These are phyloP conservation scores for Fusarium anguioides DNA, from an alignment of 2,329 filamentous ascomycete genomes.

Conservation along the genomic window DNA sequence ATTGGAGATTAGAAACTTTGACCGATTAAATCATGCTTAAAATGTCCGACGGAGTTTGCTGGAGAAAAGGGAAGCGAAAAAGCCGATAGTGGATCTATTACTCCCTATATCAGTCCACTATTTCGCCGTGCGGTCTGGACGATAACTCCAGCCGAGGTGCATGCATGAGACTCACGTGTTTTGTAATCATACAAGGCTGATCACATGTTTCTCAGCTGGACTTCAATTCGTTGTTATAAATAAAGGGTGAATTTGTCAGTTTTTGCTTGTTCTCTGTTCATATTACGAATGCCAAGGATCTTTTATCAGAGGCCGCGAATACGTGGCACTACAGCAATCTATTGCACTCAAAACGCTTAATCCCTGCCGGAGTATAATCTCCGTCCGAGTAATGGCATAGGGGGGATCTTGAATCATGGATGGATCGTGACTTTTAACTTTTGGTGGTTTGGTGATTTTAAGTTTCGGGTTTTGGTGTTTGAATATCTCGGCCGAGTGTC, in stretches of 20 bases:
- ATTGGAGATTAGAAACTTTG: not conserved
- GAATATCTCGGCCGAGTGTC: not conserved
- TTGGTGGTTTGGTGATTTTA: not conserved
- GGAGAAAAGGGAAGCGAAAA: not conserved
- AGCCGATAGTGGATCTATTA: constrained; percentile 15
- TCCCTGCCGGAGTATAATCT: not conserved
- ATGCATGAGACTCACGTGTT: not conserved
- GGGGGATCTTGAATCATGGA: not conserved
- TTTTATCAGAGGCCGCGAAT: not conserved
- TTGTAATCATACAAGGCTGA: constrained; percentile 13
- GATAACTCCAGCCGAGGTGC: not conserved
- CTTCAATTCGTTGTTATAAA: constrained; percentile 2
- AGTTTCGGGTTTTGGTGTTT: too few relatives aligned
- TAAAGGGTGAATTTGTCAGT: not conserved
- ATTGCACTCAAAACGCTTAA: not conserved
- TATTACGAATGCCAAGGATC: not conserved
- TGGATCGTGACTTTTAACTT: not conserved
- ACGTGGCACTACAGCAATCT: not conserved
- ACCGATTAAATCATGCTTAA: not conserved
- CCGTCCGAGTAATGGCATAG: too few relatives aligned
- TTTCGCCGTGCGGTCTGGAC: not conserved
- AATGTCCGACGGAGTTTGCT: constrained; percentile 29
- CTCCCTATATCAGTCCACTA: constrained; percentile 17
- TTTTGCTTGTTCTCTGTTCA: not conserved
- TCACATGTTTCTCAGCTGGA: constrained; percentile 8